A percentile compares a stretch with the other conserved stretches of the same genome.
Conservation (phyloP, 495 filamentous ascomycete genomes). For the Hypoxylon subgilvum region DNA sequence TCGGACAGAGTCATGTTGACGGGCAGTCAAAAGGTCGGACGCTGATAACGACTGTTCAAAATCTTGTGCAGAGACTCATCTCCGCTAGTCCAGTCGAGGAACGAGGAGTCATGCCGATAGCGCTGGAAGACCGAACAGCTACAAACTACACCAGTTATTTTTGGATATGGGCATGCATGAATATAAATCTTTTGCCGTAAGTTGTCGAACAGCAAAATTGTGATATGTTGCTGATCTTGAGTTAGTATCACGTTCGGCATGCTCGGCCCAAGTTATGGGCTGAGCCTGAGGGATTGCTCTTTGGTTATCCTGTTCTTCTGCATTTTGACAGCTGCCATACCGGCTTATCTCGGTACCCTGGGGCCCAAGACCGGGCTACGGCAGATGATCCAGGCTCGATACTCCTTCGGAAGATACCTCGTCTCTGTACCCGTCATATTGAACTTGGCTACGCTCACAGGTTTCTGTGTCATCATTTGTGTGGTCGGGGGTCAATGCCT, state of each 20-base stretch:
- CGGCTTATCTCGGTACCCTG: conserved; percentile 59
- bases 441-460: conserved; percentile 56
- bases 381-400: conserved; percentile 63
- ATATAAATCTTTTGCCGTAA: conserved; percentile 51
- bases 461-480: conserved; percentile 56
- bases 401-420: conserved; percentile 57
- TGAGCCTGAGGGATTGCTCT: conserved; percentile 54
- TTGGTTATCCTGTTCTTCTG: conserved; percentile 64
- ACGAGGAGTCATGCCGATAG: conserved; percentile 58
- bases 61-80: neutral
- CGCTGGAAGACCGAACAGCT: conserved; percentile 57
- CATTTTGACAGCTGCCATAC: conserved; percentile 53
- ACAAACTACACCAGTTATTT: conserved; percentile 55
- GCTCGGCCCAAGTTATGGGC: conserved; percentile 57
- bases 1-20: conserved; percentile 4
- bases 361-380: conserved; percentile 60
- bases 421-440: conserved; percentile 55
- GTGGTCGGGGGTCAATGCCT: conserved; percentile 57
- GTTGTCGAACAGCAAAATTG: conserved; percentile 12
- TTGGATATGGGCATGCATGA: conserved; percentile 55
- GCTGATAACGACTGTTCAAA: neutral
- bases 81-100: conserved; percentile 44
- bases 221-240: conserved; percentile 26
- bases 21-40: conserved; percentile 5
- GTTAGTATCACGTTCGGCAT: conserved; percentile 62